A percentile compares a stretch with the other conserved stretches of the same genome.
phyloP scores from a whole-genome alignment of 352 stramenopile species.

The Phytophthora ohioensis region DNA sequence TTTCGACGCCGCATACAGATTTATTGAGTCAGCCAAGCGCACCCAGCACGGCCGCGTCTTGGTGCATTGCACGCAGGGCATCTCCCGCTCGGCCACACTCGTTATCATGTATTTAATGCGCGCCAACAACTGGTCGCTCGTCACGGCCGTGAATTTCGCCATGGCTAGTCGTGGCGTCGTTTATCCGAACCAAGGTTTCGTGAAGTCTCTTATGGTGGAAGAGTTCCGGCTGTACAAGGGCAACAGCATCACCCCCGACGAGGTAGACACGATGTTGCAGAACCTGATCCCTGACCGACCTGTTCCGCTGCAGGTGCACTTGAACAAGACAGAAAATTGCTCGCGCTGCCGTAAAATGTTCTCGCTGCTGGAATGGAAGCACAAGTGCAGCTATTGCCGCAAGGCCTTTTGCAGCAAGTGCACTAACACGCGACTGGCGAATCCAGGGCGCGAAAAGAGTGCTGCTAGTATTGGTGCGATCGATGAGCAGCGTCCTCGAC shows the following conservation, averaged over 20 bases:
- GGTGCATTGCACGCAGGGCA: constrained; percentile 88
- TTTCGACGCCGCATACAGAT: constrained; percentile 75
- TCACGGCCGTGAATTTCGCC: constrained; percentile 84
- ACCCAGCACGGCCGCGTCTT: constrained; percentile 80
- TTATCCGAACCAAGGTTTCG: constrained; percentile 87
- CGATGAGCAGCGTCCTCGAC: constrained; percentile 63
- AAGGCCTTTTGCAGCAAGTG: constrained; percentile 88
- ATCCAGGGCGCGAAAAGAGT: constrained; percentile 67
- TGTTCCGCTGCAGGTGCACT: constrained; percentile 69
- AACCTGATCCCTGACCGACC: constrained; percentile 79
- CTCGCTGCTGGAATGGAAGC: constrained; percentile 84
- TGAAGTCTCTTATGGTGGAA: constrained; percentile 78
- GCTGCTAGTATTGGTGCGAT: constrained; percentile 46
- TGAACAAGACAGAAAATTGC: constrained; percentile 74
- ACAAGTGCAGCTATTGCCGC: constrained; percentile 83
- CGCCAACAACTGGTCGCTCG: constrained; percentile 82
- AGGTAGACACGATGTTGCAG: constrained; percentile 79
- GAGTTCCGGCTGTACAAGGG: constrained; percentile 83
- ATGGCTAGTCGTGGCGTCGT: constrained; percentile 80
- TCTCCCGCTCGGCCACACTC: constrained; percentile 83
- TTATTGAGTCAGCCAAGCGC: constrained; percentile 85
- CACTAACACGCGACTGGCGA: constrained; percentile 74
- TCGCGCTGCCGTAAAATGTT: constrained; percentile 81
- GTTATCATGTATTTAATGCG: constrained; percentile 92
- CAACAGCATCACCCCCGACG: constrained; percentile 73